Percentiles rank a stretch among this genome's conserved stretches.
These are phyloP conservation scores for Clarkia xantiana DNA, from an alignment of 345 rosid genomes.

Conservation along the genomic window DNA sequence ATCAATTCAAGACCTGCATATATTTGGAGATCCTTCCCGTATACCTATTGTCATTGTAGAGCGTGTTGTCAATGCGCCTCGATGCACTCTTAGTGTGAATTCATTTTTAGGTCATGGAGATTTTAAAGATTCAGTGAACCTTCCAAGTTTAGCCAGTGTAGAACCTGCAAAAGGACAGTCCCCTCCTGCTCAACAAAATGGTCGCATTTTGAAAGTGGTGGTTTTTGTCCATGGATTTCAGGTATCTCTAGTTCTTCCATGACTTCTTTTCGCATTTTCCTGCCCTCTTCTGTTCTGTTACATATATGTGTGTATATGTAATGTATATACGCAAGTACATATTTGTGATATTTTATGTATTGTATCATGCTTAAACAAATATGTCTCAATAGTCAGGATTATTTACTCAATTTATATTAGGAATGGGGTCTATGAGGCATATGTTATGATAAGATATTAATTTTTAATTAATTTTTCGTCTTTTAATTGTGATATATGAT, in stretches of 20 bases:
- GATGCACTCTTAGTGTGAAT: conserved; percentile 68
- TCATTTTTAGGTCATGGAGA: conserved; percentile 57
- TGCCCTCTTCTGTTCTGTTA: too few species aligned
- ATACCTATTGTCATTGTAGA: conserved; percentile 76
- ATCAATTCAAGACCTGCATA: conserved; percentile 86
- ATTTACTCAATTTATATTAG: too few species aligned
- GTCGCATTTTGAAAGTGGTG: conserved; percentile 47
- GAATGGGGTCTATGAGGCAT: too few species aligned
- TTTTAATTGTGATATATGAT: too few species aligned
- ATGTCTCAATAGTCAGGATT: too few species aligned
- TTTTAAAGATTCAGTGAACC: conserved; percentile 22
- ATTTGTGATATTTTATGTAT: too few species aligned
- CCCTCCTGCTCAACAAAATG: conserved; percentile 18
- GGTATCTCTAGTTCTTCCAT: conserved; percentile 22
- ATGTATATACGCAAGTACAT: too few species aligned
- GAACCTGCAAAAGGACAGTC: conserved; percentile 22
- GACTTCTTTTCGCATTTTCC: neutral
- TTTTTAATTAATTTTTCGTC: too few species aligned
- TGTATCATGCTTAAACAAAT: too few species aligned
- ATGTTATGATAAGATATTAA: too few species aligned
- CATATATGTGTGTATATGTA: too few species aligned
- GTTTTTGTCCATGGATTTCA: conserved; percentile 96
- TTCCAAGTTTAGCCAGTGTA: conserved; percentile 12
- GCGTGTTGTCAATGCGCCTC: conserved; percentile 74
- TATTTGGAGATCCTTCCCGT: conserved; percentile 71